phyloP scores from a whole-genome alignment of 2,329 filamentous ascomycete species.

The Waltergamsia citrina region DNA sequence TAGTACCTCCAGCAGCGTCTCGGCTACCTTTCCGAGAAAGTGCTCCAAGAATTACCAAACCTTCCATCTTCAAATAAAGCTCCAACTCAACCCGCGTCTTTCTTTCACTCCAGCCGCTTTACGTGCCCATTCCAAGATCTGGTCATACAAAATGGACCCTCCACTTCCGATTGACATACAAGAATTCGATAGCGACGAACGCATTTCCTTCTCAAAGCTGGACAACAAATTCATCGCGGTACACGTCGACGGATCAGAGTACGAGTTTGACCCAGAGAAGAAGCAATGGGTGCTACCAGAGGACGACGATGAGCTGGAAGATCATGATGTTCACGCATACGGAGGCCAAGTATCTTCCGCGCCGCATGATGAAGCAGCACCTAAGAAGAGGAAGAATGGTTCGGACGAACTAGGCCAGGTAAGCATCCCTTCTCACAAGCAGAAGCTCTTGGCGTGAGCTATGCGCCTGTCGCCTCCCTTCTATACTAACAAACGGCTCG shows the following conservation, averaged over 20 bases:
- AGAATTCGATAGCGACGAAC: slow-evolving; percentile 67
- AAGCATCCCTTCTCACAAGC: slow-evolving; percentile 13
- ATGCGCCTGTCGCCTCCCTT: no score
- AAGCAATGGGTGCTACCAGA: slow-evolving; percentile 56
- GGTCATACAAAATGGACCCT: slow-evolving; percentile 24
- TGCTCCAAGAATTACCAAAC: no score
- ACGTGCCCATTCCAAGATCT: no score
- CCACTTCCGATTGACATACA: slow-evolving; percentile 50
- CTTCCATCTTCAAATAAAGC: no score
- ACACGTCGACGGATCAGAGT: slow-evolving; percentile 75
- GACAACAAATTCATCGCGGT: slow-evolving; percentile 78
- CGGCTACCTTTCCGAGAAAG: no score
- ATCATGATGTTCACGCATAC: slow-evolving; percentile 1
- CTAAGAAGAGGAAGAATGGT: slow-evolving; percentile 33
- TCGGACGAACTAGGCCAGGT: slow-evolving; percentile 29
- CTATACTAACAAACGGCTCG: no score
- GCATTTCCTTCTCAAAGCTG: slow-evolving; percentile 79
- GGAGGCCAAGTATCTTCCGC: slow-evolving; percentile 15
- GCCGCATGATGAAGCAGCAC: slow-evolving; percentile 12
- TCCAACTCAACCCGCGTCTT: no score
- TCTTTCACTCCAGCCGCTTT: no score
- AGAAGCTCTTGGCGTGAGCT: not conserved
- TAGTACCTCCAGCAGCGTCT: no score
- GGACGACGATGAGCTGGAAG: slow-evolving; percentile 17
- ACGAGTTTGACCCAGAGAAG: slow-evolving; percentile 64